These are phyloP conservation scores for Aschersonia sp. DNA, from an alignment of 2,329 filamentous ascomycete genomes.

Conservation along the genomic window DNA sequence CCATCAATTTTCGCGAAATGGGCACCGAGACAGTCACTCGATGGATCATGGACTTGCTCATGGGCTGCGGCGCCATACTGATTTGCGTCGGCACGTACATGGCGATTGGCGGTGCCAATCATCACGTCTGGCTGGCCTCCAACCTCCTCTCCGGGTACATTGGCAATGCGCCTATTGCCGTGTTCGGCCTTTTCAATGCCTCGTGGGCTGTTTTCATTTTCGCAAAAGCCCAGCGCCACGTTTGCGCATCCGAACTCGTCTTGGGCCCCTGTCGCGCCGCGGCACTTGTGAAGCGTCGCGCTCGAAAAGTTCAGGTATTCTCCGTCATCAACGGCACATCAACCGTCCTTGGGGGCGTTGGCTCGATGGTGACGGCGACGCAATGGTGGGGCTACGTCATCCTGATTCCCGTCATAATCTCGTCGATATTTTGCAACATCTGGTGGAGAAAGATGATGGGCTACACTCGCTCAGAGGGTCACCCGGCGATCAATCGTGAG, in stretches of 20 bases:
- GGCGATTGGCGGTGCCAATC: constrained; percentile 35
- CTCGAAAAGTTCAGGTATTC: constrained; percentile 27
- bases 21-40: constrained; percentile 36
- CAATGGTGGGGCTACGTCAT: constrained; percentile 39
- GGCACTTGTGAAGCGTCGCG: constrained; percentile 19
- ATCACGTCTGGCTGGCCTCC: constrained; percentile 25
- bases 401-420: constrained; percentile 32
- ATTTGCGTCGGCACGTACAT: constrained; percentile 36
- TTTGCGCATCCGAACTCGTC: constrained; percentile 10
- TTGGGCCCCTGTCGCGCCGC: constrained; percentile 12
- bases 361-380: constrained; percentile 33
- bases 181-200: constrained; percentile 33
- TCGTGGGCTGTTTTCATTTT: constrained; percentile 31
- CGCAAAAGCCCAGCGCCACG: constrained; percentile 23
- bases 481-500: constrained; percentile 1
- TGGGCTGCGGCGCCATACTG: constrained; percentile 33
- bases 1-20: constrained; percentile 31
- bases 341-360: constrained; percentile 31
- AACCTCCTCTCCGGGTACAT: constrained; percentile 41
- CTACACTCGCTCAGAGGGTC: constrained; percentile 15
- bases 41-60: constrained; percentile 32
- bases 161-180: constrained; percentile 33
- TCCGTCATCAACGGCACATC: constrained; percentile 27
- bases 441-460: constrained; percentile 32
- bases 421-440: constrained; percentile 29